A percentile compares a stretch with the other conserved stretches of the same genome.
Evolutionary conservation across 192 early-diverging fungal genomes (phyloP).

Genomic region (Gryganskiella cystojenkinii): DNA sequence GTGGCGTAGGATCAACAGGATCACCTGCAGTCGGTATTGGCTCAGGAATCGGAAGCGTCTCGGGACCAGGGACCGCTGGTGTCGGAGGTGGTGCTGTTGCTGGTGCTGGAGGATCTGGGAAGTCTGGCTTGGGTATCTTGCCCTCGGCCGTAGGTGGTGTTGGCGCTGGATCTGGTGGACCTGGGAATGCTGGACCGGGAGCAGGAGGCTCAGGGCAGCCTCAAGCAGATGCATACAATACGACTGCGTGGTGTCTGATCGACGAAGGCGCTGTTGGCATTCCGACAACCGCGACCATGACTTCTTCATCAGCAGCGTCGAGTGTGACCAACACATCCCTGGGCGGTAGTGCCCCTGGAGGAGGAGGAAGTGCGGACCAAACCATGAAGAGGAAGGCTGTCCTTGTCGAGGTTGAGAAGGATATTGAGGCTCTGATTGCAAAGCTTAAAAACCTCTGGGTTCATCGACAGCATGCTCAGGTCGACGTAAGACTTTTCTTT

Average conservation of each 20-base stretch:
- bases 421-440: constrained; percentile 59
- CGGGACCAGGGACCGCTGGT: neutral
- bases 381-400: constrained; percentile 46
- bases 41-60: too few relatives aligned
- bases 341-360: neutral
- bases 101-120: constrained; percentile 8
- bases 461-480: constrained; percentile 58
- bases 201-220: constrained; percentile 3
- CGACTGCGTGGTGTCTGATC: constrained; percentile 46
- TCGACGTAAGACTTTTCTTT: constrained; percentile 50
- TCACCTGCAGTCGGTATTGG: neutral
- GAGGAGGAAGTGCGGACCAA: neutral
- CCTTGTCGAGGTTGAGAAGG: constrained; percentile 61
- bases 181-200: constrained; percentile 1
- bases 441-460: constrained; percentile 65
- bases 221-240: constrained; percentile 19
- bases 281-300: neutral
- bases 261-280: constrained; percentile 36
- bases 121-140: constrained; percentile 36
- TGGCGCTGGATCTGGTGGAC: constrained; percentile 8
- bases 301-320: constrained; percentile 2
- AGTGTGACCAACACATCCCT: constrained; percentile 10
- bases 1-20: neutral
- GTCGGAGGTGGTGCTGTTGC: neutral
- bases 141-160: constrained; percentile 8